Conservation (phyloP, 805 yeast species). For the Saccharomycopsis olivae region DNA sequence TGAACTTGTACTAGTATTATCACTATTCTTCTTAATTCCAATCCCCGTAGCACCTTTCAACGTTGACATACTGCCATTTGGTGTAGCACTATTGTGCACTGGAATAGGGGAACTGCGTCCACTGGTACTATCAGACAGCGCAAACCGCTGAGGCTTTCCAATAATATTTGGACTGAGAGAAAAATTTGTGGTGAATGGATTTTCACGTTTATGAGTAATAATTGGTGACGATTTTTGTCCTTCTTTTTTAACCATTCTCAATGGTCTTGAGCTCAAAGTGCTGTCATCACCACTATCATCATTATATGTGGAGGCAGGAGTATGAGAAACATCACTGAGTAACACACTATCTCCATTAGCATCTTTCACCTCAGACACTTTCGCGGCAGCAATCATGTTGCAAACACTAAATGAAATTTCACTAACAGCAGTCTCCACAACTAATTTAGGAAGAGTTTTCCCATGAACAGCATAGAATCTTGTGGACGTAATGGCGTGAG, state of each 20-base stretch:
- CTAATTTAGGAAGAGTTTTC: slow-evolving; percentile 54
- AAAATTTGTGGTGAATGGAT: slow-evolving; percentile 19
- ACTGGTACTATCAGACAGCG: background rate
- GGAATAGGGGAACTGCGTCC: background rate
- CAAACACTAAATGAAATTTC: slow-evolving; percentile 62
- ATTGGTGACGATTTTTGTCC: slow-evolving; percentile 21
- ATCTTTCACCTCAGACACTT: slow-evolving; percentile 24
- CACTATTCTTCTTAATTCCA: background rate
- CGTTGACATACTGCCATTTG: background rate
- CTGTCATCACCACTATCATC: background rate
- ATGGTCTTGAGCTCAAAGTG: slow-evolving; percentile 35
- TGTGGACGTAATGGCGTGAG: slow-evolving; percentile 67
- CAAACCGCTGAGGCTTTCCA: background rate
- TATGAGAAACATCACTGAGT: background rate
- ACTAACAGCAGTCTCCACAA: slow-evolving; percentile 65
- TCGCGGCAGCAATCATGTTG: slow-evolving; percentile 47
- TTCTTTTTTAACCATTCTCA: slow-evolving; percentile 53
- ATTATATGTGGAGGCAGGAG: background rate
- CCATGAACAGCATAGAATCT: slow-evolving; percentile 61
- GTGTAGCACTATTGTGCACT: background rate
- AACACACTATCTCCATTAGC: background rate
- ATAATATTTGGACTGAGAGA: slow-evolving; percentile 18
- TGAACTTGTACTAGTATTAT: background rate
- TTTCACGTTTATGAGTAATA: slow-evolving; percentile 17
- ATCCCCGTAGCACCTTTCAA: slow-evolving; percentile 1